Base-by-base conservation (phyloP, 2,329 filamentous ascomycete species). In the Trichocomaceae sp. region DNA sequence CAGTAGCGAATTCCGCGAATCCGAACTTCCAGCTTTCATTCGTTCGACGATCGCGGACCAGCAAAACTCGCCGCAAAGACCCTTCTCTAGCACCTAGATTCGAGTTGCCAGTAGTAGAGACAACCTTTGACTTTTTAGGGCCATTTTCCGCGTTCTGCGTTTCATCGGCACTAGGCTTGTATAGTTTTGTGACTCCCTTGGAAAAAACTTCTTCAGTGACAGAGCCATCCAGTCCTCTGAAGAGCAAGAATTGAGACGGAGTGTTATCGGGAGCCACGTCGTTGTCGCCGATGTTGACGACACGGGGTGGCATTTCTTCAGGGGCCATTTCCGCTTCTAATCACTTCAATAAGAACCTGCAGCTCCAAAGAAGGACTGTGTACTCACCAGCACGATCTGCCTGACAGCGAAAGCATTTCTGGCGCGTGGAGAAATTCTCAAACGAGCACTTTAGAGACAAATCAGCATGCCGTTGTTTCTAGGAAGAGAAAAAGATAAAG, bases 11-110 rank as follows among this genome's bases (percentile, higher is more conserved):
- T 68, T 95, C 89, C 1, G 85, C 89, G 69, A 95, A 95, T 0
- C 88, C 89, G 63, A 89, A 95, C 61, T 85, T 82, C 78, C 87
- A 88, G 50, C 85, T 89, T 57, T 88, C 84, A 53, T 88, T 81
- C 3, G 79, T 86, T 57, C 77, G 78, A 45, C 84, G 79, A 65
- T 92, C 87, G 54, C 89, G 82, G 63, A 93, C 84, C 23, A 95
- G 73, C 58, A 93, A 82, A 1, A 93, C 83, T 50, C 89, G 83
- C 58, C 86, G 82, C 8, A 95, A 73, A n/a, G 87, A 89, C 19
- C 85, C 84, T 31, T 85, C 83, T 55, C 80, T 82, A 3, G 89
- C 88, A 39, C 88, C 88, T 1, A 85, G 76, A 12, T 85, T 84
- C 19, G 79, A 77, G 37, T 82, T 75, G 15, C 79, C 77, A 10